phyloP scores from a whole-genome alignment of 768 basidiomycete species.

The Tricholoma sp. region DNA sequence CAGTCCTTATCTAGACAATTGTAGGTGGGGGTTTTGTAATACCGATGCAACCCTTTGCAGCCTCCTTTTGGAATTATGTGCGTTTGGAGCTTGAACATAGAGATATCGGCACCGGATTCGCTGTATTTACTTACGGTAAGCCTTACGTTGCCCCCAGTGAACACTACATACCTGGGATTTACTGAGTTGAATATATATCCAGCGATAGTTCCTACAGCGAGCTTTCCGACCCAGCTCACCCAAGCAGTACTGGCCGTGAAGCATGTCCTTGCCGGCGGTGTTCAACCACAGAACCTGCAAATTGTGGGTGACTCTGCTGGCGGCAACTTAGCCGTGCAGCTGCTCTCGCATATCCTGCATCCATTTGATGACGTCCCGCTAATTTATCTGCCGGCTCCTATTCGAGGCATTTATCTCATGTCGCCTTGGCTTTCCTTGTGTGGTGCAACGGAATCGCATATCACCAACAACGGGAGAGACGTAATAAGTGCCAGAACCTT shows the following conservation, averaged over 20 bases:
- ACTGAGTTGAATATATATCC: neutral
- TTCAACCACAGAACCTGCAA: slow-evolving; percentile 26
- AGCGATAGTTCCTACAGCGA: slow-evolving; percentile 29
- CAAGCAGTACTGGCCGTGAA: slow-evolving; percentile 26
- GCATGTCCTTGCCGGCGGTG: slow-evolving; percentile 25
- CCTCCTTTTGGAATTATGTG: slow-evolving; percentile 26
- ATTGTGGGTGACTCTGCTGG: slow-evolving; percentile 38
- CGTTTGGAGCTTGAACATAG: slow-evolving; percentile 19
- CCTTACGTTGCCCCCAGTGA: neutral
- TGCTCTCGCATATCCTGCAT: slow-evolving; percentile 32
- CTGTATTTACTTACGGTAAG: slow-evolving; percentile 28
- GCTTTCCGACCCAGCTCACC: slow-evolving; percentile 30
- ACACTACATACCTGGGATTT: too few relatives aligned
- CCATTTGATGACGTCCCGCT: slow-evolving; percentile 24
- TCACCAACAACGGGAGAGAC: slow-evolving; percentile 22
- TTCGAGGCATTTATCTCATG: slow-evolving; percentile 30
- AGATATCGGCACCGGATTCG: slow-evolving; percentile 21
- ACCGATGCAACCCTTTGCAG: slow-evolving; percentile 14
- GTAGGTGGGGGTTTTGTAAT: slow-evolving; percentile 28
- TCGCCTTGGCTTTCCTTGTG: slow-evolving; percentile 33
- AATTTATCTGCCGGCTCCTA: slow-evolving; percentile 15
- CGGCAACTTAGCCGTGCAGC: slow-evolving; percentile 28
- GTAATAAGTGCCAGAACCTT: slow-evolving; percentile 13
- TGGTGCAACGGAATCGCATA: slow-evolving; percentile 18
- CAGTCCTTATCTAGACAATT: neutral